Base-by-base conservation (phyloP, 164 flowering plant genomes). In the Litsea cubeba region DNA sequence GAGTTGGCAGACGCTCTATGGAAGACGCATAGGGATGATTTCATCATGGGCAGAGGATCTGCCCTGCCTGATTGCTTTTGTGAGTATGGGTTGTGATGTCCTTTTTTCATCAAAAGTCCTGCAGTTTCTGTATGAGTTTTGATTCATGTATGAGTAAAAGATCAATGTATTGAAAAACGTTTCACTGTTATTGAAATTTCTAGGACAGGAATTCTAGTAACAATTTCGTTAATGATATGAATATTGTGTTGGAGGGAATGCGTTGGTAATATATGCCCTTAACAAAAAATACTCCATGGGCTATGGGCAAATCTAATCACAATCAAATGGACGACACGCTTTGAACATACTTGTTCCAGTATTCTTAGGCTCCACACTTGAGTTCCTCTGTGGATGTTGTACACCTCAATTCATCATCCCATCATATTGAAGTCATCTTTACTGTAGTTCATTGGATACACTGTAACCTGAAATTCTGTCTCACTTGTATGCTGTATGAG, bases 1-100 rank as follows among this genome's bases (percentile, higher is more conserved):
- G 83, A 83, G 68, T 75, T 95, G 82, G 76, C 60, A 79, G 79
- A 86, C 66, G 93, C 94, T 35, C 70, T 95, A 22, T 91, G 95
- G 97, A 84, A 83, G 76, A 85, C 73, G 66, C 97, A 95, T 63
- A 81, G 76, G 74, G 88, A 92, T 78, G 95, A 93, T 74, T 95
- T 87, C 79, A 84, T 73, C 11, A 79, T 83, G 85, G 97, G 97
- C 10, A 85, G 82, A 78, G 99, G 99, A 1, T 89, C 90, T 77
- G 99, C 98, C 51, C 82, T 95, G 80, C 94, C 97, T 2, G 97
- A 92, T 66, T 95, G 99, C 71, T 95, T 95, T 78, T 93, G 99
- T 77, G 99, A 95, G 75, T 86, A 83, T 75, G 86, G 82, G 74
- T 81, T 93, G 83, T 89, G 80, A 86, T 74, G 17, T 20, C 46